phyloP scores from a whole-genome alignment of 2,329 filamentous ascomycete genomes.

The Trichoderma sp. region DNA sequence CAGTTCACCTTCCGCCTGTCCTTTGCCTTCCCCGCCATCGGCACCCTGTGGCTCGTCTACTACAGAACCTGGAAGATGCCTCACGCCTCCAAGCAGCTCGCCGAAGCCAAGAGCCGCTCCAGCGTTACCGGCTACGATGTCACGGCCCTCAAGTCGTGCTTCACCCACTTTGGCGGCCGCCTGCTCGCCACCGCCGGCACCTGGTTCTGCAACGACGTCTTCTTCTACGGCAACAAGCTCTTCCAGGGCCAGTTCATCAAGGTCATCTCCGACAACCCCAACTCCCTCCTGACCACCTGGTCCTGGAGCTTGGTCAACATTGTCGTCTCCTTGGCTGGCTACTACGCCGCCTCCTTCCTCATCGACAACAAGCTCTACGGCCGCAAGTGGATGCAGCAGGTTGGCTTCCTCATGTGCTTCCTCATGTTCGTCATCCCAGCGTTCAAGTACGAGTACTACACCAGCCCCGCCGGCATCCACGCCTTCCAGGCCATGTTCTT shows the following conservation, averaged over 20 bases:
- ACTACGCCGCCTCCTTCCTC: constrained; percentile 85
- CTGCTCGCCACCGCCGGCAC: constrained; percentile 81
- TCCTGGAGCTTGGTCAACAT: constrained; percentile 92
- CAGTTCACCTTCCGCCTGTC: constrained; percentile 93
- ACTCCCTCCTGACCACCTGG: constrained; percentile 83
- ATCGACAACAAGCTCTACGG: constrained; percentile 98
- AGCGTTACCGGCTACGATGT: constrained; percentile 91
- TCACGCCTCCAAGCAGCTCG: constrained; percentile 79
- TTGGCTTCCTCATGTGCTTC: constrained; percentile 92
- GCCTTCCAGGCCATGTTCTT: constrained; percentile 99
- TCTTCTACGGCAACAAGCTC: constrained; percentile 99
- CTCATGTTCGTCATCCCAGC: constrained; percentile 90
- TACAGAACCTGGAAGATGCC: constrained; percentile 96
- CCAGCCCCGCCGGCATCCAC: constrained; percentile 68
- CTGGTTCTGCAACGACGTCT: constrained; percentile 97
- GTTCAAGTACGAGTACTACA: constrained; percentile 87
- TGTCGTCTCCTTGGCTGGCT: constrained; percentile 80
- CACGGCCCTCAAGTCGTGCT: constrained; percentile 76
- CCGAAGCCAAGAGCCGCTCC: constrained; percentile 79
- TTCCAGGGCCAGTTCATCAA: constrained; percentile 91
- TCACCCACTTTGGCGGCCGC: constrained; percentile 82
- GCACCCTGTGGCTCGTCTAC: constrained; percentile 93
- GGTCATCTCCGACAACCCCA: constrained; percentile 70
- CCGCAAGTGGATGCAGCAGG: constrained; percentile 92
- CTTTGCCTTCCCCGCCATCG: constrained; percentile 86